Evolutionary conservation across 768 basidiomycete species (phyloP).

Genomic region (Mycena pura): DNA sequence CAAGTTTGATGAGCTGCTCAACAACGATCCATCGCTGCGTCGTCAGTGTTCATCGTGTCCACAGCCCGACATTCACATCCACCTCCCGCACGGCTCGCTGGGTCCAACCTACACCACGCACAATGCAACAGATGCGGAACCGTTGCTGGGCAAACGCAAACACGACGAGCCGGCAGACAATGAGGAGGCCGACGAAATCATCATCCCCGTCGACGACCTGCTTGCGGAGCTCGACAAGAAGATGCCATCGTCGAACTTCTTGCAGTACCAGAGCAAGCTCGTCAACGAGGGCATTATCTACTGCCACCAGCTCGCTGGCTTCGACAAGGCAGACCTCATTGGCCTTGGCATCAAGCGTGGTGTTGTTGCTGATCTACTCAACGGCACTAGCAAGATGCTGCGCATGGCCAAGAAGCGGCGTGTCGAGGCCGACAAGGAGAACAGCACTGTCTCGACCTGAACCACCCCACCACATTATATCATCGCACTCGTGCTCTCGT

Average conservation of each 20-base stretch:
- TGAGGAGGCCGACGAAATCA: neutral
- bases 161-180: neutral
- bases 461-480: too few species aligned
- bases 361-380: constrained; percentile 7
- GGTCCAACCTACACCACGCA: too few species aligned
- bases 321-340: constrained; percentile 7
- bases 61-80: too few species aligned
- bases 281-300: constrained; percentile 17
- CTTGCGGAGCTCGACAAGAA: neutral
- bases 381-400: too few species aligned
- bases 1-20: neutral
- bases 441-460: neutral
- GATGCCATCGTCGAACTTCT: constrained; percentile 3
- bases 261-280: constrained; percentile 12
- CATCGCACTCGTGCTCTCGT: constrained; percentile 23
- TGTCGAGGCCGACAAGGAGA: neutral
- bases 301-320: constrained; percentile 13
- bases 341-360: constrained; percentile 22
- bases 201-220: neutral
- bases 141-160: neutral
- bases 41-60: neutral
- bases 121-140: neutral
- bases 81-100: too few species aligned
- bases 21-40: neutral
- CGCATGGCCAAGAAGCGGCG: neutral